phyloP scores from a whole-genome alignment of 2,329 filamentous ascomycete species.

The Rachicladosporium sp. region DNA sequence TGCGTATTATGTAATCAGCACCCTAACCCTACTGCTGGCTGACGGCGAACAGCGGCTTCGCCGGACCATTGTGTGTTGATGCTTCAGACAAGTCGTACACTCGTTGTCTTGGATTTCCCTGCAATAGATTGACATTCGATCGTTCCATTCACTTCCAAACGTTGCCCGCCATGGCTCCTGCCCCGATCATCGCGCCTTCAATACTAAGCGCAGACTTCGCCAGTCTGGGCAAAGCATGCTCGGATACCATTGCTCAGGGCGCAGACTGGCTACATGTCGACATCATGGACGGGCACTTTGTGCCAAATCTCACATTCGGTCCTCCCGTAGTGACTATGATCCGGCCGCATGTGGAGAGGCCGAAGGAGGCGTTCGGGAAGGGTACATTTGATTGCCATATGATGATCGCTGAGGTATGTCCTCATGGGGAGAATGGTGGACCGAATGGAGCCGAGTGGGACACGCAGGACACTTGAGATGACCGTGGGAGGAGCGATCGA shows the following conservation, averaged over 20 bases:
- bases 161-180: conserved; percentile 58
- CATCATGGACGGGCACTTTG: conserved; percentile 98
- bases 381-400: conserved; percentile 99
- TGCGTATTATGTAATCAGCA: no score
- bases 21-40: no score
- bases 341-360: conserved; percentile 68
- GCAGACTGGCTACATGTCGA: conserved; percentile 93
- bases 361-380: conserved; percentile 55
- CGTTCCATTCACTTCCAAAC: not conserved
- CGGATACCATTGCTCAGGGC: conserved; percentile 69
- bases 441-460: no score
- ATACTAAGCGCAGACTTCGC: conserved; percentile 96
- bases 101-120: conserved; percentile 35
- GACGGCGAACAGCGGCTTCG: no score
- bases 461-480: not conserved
- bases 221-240: conserved; percentile 73
- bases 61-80: no score
- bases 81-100: no score
- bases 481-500: not conserved
- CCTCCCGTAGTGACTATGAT: conserved; percentile 93
- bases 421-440: not conserved
- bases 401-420: conserved; percentile 90
- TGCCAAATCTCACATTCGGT: conserved; percentile 96
- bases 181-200: conserved; percentile 93
- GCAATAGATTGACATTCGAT: no score